Evolutionary conservation across 371 early-diverging fungal species (phyloP).

Genomic region (Syncephalastrum contaminatum): DNA sequence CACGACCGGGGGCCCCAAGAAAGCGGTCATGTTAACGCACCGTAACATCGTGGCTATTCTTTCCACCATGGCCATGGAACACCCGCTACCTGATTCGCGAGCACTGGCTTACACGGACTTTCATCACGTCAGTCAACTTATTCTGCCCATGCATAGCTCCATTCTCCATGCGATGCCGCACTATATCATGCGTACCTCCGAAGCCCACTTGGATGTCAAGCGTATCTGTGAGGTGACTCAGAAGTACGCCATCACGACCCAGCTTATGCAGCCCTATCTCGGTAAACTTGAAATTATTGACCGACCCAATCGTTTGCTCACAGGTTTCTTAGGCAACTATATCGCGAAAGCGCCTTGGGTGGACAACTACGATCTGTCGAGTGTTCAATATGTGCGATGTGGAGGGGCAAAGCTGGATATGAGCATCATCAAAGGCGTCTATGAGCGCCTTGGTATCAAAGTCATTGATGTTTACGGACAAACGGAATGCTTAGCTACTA

Average conservation of each 20-base stretch:
- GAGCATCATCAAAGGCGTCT: too few species aligned
- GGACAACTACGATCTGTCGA: too few species aligned
- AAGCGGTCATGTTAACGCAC: constrained; percentile 50
- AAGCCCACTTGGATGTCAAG: constrained; percentile 62
- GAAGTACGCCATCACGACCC: constrained; percentile 62
- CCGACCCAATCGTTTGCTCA: constrained; percentile 26
- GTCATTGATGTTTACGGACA: constrained; percentile 59
- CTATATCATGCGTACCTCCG: constrained; percentile 39
- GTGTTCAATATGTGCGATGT: too few species aligned
- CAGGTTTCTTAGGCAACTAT: constrained; percentile 36
- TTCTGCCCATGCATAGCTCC: constrained; percentile 43
- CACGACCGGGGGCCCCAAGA: constrained; percentile 66
- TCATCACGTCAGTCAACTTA: constrained; percentile 70
- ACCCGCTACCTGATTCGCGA: too few species aligned
- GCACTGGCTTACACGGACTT: too few species aligned
- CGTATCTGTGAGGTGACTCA: constrained; percentile 57
- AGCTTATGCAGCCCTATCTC: constrained; percentile 86
- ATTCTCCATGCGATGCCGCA: constrained; percentile 35
- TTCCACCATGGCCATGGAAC: constrained; percentile 40
- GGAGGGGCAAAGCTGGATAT: too few species aligned
- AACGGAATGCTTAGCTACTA: constrained; percentile 39
- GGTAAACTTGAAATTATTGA: constrained; percentile 51
- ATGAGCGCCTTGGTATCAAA: too few species aligned
- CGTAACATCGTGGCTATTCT: constrained; percentile 20
- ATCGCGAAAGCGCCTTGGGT: too few species aligned